phyloP scores from a whole-genome alignment of 352 stramenopile genomes.

The Phytophthora vignae region DNA sequence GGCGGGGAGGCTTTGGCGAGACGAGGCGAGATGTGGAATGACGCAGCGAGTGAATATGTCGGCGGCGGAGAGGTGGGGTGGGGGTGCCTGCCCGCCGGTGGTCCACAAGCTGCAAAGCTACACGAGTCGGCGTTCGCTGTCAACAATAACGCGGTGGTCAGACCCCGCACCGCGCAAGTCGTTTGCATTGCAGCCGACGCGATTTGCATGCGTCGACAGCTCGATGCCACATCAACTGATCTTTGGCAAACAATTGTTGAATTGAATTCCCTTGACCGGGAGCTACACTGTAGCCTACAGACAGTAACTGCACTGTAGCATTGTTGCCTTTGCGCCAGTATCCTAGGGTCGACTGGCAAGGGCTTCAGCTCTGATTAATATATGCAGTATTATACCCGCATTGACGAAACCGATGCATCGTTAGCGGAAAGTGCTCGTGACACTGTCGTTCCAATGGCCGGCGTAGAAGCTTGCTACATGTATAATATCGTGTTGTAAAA shows the following conservation, averaged over 20 bases:
- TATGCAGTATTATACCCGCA: too few relatives aligned
- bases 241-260: conserved; percentile 14
- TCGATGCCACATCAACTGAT: conserved; percentile 3
- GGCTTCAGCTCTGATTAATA: conserved; percentile 9
- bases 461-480: too few relatives aligned
- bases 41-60: conserved; percentile 7
- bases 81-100: conserved; percentile 19
- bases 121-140: conserved; percentile 9
- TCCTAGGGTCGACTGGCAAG: conserved; percentile 3
- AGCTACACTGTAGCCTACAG: too few relatives aligned
- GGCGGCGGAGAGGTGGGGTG: conserved; percentile 1
- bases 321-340: background rate
- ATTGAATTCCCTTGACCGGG: background rate
- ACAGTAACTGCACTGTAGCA: too few relatives aligned
- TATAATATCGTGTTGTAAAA: too few relatives aligned
- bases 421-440: too few relatives aligned
- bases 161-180: conserved; percentile 2
- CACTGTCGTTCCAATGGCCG: too few relatives aligned
- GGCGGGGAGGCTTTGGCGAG: conserved; percentile 2
- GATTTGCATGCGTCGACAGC: conserved; percentile 23
- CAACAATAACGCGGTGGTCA: conserved; percentile 20
- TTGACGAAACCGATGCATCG: background rate
- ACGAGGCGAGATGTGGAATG: conserved; percentile 30
- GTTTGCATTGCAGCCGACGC: conserved; percentile 3
- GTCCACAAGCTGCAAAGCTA: conserved; percentile 26